Base-by-base conservation (phyloP, 768 basidiomycete genomes). In the Mycena pura region DNA sequence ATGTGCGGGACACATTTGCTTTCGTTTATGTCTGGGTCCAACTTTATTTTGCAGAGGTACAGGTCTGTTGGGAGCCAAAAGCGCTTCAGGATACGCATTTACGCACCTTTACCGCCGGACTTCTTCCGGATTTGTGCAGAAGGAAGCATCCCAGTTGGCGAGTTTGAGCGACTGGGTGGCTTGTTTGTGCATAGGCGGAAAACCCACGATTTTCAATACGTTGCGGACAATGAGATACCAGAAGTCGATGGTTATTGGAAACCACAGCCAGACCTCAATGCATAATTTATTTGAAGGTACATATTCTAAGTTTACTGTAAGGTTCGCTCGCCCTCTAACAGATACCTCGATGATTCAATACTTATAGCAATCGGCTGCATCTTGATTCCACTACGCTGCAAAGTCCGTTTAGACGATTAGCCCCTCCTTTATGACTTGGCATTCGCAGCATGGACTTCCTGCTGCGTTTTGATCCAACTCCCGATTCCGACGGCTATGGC, bases 401-500 rank as follows among this genome's bases (percentile, higher is more conserved):
- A n/a, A n/a, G n/a, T n/a, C n/a, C n/a, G n/a, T n/a, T n/a, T n/a
- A n/a, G n/a, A n/a, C n/a, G n/a, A n/a, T n/a, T n/a, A n/a, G n/a
- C 31, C 2, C 19, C 15, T 29, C 14, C 3, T 45, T 59, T 40
- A 50, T 45, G n/a, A n/a, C n/a, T n/a, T n/a, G n/a, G n/a, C n/a
- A n/a, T 64, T 64, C 27, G 63, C 47, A 38, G 19, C 34, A 29
- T 56, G 51, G 14, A 74, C 70, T 44, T 83, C 80, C 27, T 83
- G 81, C 27, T 79, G 75, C 2, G 82, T 77, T 69, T 84, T 82
- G 53, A 86, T 74, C 73, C 81, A 73, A 32, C 79, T 83, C 1
- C 91, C 91, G 29, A 92, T 76, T 3, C 91, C 90, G 3, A 92
- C 83, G 1, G 90, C 91, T 59, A 92, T 86, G 1, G 90, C 90